Evolutionary conservation across 2,329 filamentous ascomycete species (phyloP).

Genomic region (Xylaria sp.): DNA sequence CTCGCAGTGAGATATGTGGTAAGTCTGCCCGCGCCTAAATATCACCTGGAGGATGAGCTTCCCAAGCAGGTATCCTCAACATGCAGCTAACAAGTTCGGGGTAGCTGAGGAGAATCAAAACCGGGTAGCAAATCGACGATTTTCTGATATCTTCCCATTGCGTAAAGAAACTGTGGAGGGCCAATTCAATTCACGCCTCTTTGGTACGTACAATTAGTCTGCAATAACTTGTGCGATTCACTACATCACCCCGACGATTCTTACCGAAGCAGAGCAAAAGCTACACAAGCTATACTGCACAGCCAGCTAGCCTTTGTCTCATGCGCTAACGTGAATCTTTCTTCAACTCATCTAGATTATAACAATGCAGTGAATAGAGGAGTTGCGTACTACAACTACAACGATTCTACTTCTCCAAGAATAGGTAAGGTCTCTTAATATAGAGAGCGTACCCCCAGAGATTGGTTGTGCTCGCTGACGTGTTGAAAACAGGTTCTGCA

Average conservation of each 20-base stretch:
- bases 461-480: neutral
- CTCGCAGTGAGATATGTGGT: constrained; percentile 28
- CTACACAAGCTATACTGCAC: neutral
- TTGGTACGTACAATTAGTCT: constrained; percentile 17
- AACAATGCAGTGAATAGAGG: neutral
- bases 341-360: constrained; percentile 10
- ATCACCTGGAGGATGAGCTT: neutral
- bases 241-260: neutral
- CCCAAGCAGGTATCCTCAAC: neutral
- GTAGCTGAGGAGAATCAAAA: constrained; percentile 24
- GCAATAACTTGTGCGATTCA: neutral
- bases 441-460: neutral
- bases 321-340: constrained; percentile 10
- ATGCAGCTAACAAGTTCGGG: neutral
- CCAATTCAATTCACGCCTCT: neutral
- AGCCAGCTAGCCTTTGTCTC: neutral
- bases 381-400: neutral
- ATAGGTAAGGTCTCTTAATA: constrained; percentile 5
- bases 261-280: neutral
- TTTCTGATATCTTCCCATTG: constrained; percentile 14
- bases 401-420: neutral
- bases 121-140: constrained; percentile 11
- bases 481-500: constrained; percentile 14
- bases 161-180: neutral
- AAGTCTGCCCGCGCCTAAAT: neutral